These are phyloP conservation scores for Rosa rugosa DNA, from an alignment of 306 rosid genomes.

Conservation along the genomic window DNA sequence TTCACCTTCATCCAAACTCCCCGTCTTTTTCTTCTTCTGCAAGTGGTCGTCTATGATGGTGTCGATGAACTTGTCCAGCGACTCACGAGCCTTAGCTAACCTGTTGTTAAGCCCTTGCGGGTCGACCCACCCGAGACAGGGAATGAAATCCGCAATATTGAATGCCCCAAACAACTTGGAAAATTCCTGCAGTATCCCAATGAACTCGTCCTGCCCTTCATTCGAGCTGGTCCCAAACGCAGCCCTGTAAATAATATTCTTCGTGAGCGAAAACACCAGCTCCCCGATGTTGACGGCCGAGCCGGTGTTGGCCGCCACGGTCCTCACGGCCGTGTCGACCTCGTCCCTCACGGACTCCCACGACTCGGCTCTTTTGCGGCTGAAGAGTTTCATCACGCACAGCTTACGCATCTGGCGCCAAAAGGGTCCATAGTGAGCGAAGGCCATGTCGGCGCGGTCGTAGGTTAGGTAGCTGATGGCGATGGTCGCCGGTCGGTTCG, in stretches of 20 bases:
- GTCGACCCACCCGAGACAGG: slow-evolving; percentile 52
- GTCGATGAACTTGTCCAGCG: slow-evolving; percentile 64
- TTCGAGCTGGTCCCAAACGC: slow-evolving; percentile 62
- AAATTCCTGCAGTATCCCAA: slow-evolving; percentile 71
- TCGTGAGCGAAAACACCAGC: slow-evolving; percentile 58
- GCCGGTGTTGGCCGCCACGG: slow-evolving; percentile 29
- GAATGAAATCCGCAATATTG: slow-evolving; percentile 71
- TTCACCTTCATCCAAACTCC: slow-evolving; percentile 20
- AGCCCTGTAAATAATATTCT: slow-evolving; percentile 65
- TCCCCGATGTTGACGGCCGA: slow-evolving; percentile 59
- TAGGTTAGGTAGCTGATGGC: slow-evolving; percentile 86
- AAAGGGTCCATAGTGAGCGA: slow-evolving; percentile 88
- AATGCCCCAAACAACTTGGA: slow-evolving; percentile 86
- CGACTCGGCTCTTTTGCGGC: slow-evolving; percentile 80
- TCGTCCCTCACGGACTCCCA: slow-evolving; percentile 81
- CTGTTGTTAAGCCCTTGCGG: slow-evolving; percentile 64
- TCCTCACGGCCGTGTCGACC: slow-evolving; percentile 43
- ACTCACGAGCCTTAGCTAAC: slow-evolving; percentile 53
- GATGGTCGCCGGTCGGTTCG: slow-evolving; percentile 78
- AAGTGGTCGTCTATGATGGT: slow-evolving; percentile 67
- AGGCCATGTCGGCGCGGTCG: slow-evolving; percentile 91
- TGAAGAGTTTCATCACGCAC: slow-evolving; percentile 81
- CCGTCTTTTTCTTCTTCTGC: slow-evolving; percentile 26
- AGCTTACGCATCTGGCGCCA: slow-evolving; percentile 94
- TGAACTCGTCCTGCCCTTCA: slow-evolving; percentile 77